phyloP scores from a whole-genome alignment of 108 stramenopile species.

The Parmales sp. region DNA sequence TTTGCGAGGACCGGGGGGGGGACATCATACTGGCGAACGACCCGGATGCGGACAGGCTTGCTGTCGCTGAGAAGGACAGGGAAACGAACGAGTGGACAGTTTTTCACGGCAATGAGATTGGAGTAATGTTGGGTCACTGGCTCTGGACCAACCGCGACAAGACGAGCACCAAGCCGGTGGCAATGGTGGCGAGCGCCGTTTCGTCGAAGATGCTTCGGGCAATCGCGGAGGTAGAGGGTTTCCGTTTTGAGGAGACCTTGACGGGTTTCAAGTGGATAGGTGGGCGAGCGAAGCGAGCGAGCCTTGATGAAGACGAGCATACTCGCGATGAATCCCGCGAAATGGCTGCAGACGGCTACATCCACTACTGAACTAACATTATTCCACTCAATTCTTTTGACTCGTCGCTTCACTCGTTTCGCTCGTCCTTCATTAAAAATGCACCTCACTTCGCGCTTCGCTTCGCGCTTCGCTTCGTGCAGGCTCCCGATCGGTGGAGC shows the following conservation, averaged over 20 bases:
- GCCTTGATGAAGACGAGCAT: conserved; percentile 25
- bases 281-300: conserved; percentile 18
- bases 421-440: no score
- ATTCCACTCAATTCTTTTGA: background rate
- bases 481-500: conserved; percentile 37
- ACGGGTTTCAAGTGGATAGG: conserved; percentile 97
- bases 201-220: conserved; percentile 81
- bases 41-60: conserved; percentile 95
- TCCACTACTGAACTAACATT: background rate
- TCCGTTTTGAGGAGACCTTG: conserved; percentile 84
- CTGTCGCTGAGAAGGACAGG: conserved; percentile 72
- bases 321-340: no score
- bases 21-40: conserved; percentile 90
- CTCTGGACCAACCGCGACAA: conserved; percentile 64
- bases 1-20: conserved; percentile 41
- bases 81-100: conserved; percentile 63
- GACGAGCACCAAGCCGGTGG: conserved; percentile 42
- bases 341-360: no score
- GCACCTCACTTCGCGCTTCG: no score
- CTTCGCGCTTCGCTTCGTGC: background rate
- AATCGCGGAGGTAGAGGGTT: conserved; percentile 74
- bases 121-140: conserved; percentile 79
- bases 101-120: conserved; percentile 95
- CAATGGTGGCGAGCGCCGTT: conserved; percentile 88
- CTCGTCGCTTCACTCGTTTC: background rate